Evolutionary conservation across 2,329 filamentous ascomycete species (phyloP).

Genomic region (Cladosporium halotolerans): DNA sequence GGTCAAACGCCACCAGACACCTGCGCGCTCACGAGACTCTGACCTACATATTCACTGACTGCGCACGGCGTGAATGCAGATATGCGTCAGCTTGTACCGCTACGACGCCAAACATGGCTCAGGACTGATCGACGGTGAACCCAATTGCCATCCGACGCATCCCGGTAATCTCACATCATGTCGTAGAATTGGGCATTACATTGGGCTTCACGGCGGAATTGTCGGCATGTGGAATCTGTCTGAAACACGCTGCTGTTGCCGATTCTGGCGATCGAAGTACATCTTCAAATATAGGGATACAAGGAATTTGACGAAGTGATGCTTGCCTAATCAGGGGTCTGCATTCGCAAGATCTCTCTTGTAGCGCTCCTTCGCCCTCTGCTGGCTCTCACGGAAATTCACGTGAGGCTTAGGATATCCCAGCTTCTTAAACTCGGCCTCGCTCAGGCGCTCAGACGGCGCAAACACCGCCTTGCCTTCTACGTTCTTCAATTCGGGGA

Average conservation of each 20-base stretch:
- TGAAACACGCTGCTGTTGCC: too few relatives aligned
- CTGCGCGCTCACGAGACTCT: too few relatives aligned
- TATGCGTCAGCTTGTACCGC: too few relatives aligned
- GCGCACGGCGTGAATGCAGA: too few relatives aligned
- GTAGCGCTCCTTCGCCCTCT: constrained; percentile 38
- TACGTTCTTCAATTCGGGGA: constrained; percentile 61
- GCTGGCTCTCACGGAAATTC: constrained; percentile 38
- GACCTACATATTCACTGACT: too few relatives aligned
- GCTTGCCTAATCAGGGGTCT: constrained; percentile 20
- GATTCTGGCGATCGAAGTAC: too few relatives aligned
- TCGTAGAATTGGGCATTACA: too few relatives aligned
- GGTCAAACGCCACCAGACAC: too few relatives aligned
- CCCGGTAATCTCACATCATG: too few relatives aligned
- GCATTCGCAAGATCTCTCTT: constrained; percentile 41
- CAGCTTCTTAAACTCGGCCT: constrained; percentile 44
- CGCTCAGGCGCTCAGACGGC: constrained; percentile 38
- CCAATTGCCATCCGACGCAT: too few relatives aligned
- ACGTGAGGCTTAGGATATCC: constrained; percentile 43
- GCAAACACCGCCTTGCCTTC: constrained; percentile 45
- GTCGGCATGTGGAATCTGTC: background rate
- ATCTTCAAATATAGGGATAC: background rate
- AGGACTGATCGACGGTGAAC: too few relatives aligned
- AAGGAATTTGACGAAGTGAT: background rate
- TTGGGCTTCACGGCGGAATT: background rate
- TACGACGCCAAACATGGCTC: too few relatives aligned